A percentile compares a stretch with the other conserved stretches of the same genome.
phyloP scores from a whole-genome alignment of 1,139 yeast species.

The Sugiyamaella novakii region DNA sequence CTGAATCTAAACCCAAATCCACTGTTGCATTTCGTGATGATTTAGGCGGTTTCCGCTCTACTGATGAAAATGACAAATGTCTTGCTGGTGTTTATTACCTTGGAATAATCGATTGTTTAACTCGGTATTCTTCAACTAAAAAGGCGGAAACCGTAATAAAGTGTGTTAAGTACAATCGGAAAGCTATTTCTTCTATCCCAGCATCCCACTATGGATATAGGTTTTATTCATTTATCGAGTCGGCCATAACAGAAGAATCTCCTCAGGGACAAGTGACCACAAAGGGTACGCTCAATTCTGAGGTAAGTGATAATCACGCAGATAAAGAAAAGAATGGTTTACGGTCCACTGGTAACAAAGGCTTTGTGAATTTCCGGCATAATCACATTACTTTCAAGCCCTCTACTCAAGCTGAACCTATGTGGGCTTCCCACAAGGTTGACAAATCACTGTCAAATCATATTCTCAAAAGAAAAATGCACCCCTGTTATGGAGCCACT shows the following conservation, averaged over 20 bases:
- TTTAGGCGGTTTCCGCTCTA: constrained; percentile 84
- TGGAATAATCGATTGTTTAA: constrained; percentile 94
- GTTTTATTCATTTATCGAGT: constrained; percentile 68
- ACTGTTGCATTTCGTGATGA: constrained; percentile 65
- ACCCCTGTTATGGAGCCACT: no score
- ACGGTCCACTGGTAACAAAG: no score
- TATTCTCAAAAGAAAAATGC: no score
- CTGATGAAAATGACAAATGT: constrained; percentile 65
- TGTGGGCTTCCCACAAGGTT: no score
- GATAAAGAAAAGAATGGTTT: no score
- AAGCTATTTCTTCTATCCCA: constrained; percentile 84
- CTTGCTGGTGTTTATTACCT: constrained; percentile 75
- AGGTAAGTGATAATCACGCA: no score
- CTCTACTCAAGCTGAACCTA: no score
- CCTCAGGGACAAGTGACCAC: no score
- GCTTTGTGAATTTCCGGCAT: no score
- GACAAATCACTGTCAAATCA: no score
- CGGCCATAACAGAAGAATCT: constrained; percentile 29
- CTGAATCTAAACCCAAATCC: constrained; percentile 36
- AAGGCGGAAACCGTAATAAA: constrained; percentile 86
- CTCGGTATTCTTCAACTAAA: constrained; percentile 77
- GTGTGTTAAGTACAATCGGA: constrained; percentile 65
- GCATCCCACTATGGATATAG: constrained; percentile 88
- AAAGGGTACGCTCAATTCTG: no score
- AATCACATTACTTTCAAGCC: no score